Conservation (phyloP, 2,329 filamentous ascomycete genomes). For the Cladophialophora carrionii region DNA sequence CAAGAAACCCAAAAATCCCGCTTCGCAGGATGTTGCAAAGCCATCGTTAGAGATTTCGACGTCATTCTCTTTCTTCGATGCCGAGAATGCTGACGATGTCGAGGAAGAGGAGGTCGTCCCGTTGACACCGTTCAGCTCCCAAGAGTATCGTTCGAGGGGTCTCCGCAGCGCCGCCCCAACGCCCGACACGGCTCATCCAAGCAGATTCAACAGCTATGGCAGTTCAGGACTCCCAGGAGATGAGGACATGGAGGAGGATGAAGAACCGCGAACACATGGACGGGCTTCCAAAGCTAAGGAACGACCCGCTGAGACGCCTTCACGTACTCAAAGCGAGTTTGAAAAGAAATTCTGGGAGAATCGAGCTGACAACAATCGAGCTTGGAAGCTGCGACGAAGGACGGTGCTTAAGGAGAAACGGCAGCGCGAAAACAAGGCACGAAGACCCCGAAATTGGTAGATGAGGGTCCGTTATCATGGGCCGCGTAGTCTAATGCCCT, state of each 20-base stretch:
- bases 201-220: conserved; percentile 39
- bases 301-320: conserved; percentile 11
- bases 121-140: conserved; percentile 79
- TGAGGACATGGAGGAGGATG: conserved; percentile 39
- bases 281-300: conserved; percentile 15
- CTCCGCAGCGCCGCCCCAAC: conserved; percentile 90
- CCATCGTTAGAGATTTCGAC: conserved; percentile 50
- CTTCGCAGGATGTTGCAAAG: conserved; percentile 45
- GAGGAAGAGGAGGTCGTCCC: conserved; percentile 54
- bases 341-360: conserved; percentile 64
- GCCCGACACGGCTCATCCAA: conserved; percentile 84
- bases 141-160: conserved; percentile 69
- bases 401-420: conserved; percentile 64
- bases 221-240: conserved; percentile 30
- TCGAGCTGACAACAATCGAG: conserved; percentile 55
- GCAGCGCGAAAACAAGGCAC: conserved; percentile 60
- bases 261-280: conserved; percentile 30
- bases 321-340: conserved; percentile 58
- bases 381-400: conserved; percentile 59
- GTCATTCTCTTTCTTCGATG: conserved; percentile 79
- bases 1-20: conserved; percentile 65
- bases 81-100: conserved; percentile 55
- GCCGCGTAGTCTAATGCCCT: not conserved
- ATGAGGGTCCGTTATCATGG: not conserved
- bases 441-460: conserved; percentile 35